Evolutionary conservation across 805 yeast genomes (phyloP).

Genomic region (Metschnikowia continentalis): DNA sequence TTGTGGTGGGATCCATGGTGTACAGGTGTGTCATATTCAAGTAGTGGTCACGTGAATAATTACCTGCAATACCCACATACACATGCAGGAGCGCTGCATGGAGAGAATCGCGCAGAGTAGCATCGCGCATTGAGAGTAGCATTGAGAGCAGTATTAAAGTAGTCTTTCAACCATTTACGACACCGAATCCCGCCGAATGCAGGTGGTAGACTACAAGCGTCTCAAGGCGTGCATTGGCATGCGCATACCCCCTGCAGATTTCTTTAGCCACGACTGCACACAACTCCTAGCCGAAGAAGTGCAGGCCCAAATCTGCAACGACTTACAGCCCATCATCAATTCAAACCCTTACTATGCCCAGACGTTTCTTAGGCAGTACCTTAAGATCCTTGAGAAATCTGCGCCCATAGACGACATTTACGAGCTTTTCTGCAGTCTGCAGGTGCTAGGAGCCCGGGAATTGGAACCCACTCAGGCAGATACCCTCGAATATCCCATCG

Average conservation of each 20-base stretch:
- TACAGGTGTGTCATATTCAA: too few relatives aligned
- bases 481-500: slow-evolving; percentile 27
- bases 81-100: too few relatives aligned
- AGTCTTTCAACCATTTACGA: too few relatives aligned
- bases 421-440: slow-evolving; percentile 32
- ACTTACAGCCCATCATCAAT: slow-evolving; percentile 19
- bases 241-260: slow-evolving; percentile 20
- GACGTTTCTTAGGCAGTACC: slow-evolving; percentile 39
- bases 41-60: too few relatives aligned
- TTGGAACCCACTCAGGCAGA: slow-evolving; percentile 38
- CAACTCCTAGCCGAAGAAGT: slow-evolving; percentile 12
- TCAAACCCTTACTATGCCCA: slow-evolving; percentile 53
- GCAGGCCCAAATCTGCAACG: slow-evolving; percentile 20
- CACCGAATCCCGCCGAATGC: neutral
- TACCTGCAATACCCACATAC: too few relatives aligned
- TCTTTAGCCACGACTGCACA: slow-evolving; percentile 11
- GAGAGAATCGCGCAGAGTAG: too few relatives aligned
- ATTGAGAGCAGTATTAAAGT: too few relatives aligned
- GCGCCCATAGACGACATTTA: slow-evolving; percentile 39
- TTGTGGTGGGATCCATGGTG: too few relatives aligned
- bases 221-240: slow-evolving; percentile 15
- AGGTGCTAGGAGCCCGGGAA: slow-evolving; percentile 29
- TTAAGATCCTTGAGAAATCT: slow-evolving; percentile 31
- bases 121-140: neutral
- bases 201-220: neutral